Evolutionary conservation across 306 rosid genomes (phyloP), one percentile per base, ranked within the genome.

Genomic region (Citrullus amarus): DNA sequence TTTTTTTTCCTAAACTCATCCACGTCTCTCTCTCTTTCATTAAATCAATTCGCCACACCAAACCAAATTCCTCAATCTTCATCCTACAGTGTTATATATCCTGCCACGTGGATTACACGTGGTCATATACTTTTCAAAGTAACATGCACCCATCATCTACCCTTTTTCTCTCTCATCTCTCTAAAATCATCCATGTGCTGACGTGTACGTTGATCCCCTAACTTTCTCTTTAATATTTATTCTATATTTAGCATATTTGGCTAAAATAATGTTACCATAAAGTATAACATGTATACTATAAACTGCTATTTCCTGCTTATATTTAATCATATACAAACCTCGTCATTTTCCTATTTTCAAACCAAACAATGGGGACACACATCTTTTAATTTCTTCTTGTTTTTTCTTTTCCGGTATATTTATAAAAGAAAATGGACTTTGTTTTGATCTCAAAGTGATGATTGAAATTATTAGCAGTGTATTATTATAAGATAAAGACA

Each of bases 101-200:
- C 39, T n/a, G 79, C 79, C 70, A 77, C 79, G 70, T 77, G 70
- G 66, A 41, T 9, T 9, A 77, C 79, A 77, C 79, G 79, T 77
- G 79, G 69, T 16, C 69, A 12, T 76, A 59, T 76, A 57, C 67
- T 57, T 76, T 57, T 25, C 41, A 57, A 46, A 76, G 79, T 55
- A 76, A 76, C 79, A 60, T 76, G 69, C 65, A 36, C 53, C 79
- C 79, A 75, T 55, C 79, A 34, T 75, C 30, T 11, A 56, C 30
- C 8, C 67, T 20, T 5, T 6, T 0, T 76, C n/a, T 54, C 41
- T 30, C 36, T 48, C 46, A 48, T 48, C 57, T 53, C 57, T 56
- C 18, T 34, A 32, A n/a, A 59, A 14, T 9, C 15, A 77, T 66
- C 9, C 10, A n/a, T n/a, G 32, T 41, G 51, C 54, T n/a, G 75